Conservation (phyloP, 345 rosid genomes). For the Ceriops decandra region DNA sequence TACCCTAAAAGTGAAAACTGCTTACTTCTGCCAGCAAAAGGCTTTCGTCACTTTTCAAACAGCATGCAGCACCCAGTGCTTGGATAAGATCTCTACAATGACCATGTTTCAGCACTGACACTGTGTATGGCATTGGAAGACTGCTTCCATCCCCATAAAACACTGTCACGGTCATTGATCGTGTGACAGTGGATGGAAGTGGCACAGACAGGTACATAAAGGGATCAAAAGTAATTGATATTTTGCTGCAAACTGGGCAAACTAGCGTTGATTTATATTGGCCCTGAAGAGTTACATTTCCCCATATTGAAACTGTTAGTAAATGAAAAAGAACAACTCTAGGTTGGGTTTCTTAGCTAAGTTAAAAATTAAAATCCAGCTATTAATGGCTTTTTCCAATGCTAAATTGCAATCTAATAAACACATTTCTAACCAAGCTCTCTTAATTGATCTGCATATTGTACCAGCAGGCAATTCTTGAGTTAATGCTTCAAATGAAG, state of each 20-base stretch:
- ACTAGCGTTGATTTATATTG: conserved; percentile 94
- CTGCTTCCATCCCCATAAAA: conserved; percentile 68
- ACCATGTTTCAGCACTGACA: conserved; percentile 69
- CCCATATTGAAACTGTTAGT: conserved; percentile 16
- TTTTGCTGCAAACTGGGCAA: conserved; percentile 79
- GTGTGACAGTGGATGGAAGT: conserved; percentile 72
- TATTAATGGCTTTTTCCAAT: too few relatives aligned
- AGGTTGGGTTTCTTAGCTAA: too few relatives aligned
- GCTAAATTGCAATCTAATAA: too few relatives aligned
- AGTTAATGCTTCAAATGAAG: neutral
- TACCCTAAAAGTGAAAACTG: conserved; percentile 1
- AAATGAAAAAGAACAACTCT: neutral
- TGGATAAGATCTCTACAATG: conserved; percentile 63
- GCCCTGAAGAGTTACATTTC: conserved; percentile 53
- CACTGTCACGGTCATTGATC: conserved; percentile 80
- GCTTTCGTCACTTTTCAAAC: conserved; percentile 71
- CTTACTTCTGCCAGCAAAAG: conserved; percentile 82
- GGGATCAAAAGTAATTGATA: conserved; percentile 91
- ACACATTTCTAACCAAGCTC: too few relatives aligned
- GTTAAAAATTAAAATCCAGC: too few relatives aligned
- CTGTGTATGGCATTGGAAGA: conserved; percentile 76
- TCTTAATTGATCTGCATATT: too few relatives aligned
- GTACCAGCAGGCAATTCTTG: too few relatives aligned
- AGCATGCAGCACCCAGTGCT: conserved; percentile 67
- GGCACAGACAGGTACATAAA: conserved; percentile 93